Percentiles rank a stretch among this genome's conserved stretches.
Evolutionary conservation across 2,329 filamentous ascomycete species (phyloP).

Genomic region (Venturia carpophila): DNA sequence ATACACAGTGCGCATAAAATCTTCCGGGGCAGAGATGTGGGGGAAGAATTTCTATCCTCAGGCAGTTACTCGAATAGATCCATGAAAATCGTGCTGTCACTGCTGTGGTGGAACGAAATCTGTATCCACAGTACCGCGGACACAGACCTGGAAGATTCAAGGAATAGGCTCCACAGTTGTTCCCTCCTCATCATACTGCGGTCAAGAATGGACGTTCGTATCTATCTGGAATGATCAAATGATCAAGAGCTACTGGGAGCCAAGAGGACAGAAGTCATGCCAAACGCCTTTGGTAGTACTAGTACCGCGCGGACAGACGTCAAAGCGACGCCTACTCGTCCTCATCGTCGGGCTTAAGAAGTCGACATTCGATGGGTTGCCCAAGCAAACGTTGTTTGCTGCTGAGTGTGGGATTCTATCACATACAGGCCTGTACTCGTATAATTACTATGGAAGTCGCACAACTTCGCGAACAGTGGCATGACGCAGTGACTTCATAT

Average conservation of each 20-base stretch:
- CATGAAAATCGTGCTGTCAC: neutral
- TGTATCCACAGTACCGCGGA: neutral
- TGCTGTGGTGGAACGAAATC: neutral
- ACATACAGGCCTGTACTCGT: no score
- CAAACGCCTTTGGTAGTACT: neutral
- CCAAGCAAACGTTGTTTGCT: neutral
- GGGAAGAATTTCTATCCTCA: neutral
- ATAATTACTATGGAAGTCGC: no score
- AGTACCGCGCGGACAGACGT: neutral
- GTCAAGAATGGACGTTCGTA: neutral
- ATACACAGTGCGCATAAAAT: neutral
- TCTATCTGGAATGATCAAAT: neutral
- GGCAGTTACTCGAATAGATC: neutral
- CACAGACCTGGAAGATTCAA: neutral
- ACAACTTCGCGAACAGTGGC: no score
- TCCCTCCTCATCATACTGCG: neutral
- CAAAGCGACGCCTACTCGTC: neutral
- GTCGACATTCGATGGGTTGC: neutral
- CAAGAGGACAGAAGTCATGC: neutral
- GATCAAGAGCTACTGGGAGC: neutral
- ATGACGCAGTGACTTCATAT: no score
- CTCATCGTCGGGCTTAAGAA: neutral
- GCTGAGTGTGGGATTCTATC: no score
- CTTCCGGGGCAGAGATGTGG: neutral
- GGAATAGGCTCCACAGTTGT: neutral